phyloP scores from a whole-genome alignment of 768 basidiomycete species.

The Macrolepiota dolichaula region DNA sequence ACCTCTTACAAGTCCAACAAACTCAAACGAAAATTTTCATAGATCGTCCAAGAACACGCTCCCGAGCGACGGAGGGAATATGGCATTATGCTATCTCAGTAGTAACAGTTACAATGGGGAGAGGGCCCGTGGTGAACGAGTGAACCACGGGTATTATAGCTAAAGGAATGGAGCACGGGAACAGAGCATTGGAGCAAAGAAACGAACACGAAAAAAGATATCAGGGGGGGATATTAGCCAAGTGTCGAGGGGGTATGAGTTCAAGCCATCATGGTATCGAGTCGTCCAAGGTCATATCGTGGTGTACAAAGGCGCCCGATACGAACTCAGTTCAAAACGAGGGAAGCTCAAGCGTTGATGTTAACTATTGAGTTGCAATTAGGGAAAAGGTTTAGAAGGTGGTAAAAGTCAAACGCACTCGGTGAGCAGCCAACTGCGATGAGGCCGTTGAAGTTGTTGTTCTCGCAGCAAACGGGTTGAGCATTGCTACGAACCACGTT shows the following conservation, averaged over 20 bases:
- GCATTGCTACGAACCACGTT: constrained; percentile 20
- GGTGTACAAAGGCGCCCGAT: background rate
- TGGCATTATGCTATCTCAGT: constrained; percentile 9
- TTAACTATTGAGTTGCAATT: constrained; percentile 16
- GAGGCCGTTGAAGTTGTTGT: constrained; percentile 41
- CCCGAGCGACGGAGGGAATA: background rate
- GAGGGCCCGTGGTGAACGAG: constrained; percentile 18
- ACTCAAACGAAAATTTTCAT: background rate
- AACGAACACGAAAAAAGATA: background rate
- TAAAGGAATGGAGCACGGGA: constrained; percentile 5
- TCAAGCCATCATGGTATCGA: background rate
- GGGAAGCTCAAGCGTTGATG: constrained; percentile 17
- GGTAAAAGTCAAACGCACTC: constrained; percentile 27
- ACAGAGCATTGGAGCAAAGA: background rate
- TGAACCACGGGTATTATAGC: constrained; percentile 15
- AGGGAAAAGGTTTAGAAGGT: background rate
- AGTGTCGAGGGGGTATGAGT: constrained; percentile 1
- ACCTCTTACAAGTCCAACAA: background rate
- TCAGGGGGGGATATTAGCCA: background rate
- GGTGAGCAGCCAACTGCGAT: constrained; percentile 40
- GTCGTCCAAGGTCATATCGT: background rate
- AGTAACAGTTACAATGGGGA: constrained; percentile 9
- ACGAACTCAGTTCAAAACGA: background rate
- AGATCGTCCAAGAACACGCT: background rate
- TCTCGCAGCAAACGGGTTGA: constrained; percentile 45